Base-by-base conservation (phyloP, 495 filamentous ascomycete species). In the Annulohypoxylon maeteangense region DNA sequence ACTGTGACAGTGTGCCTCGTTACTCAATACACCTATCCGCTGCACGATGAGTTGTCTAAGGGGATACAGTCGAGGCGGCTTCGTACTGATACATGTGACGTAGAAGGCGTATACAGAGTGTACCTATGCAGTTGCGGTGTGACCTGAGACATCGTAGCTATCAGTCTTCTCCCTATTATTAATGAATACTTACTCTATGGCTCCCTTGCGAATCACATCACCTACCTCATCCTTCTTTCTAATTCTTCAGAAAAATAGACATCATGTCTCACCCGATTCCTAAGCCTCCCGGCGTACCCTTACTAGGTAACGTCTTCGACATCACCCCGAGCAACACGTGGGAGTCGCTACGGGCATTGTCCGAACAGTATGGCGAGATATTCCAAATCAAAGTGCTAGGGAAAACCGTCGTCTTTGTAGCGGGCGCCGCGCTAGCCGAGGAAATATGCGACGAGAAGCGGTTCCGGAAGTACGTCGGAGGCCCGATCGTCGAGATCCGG, bases 321-420 rank as follows among this genome's bases (percentile, higher is more conserved):
- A 70, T 93, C 54, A 83, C 90, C 65, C 81, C 85, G 1, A 84
- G 78, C 48, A 87, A 92, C 56, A 87, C 89, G 7, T 88, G 87
- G 85, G 81, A 79, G 53, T 90, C 89, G 2, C 81, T 93, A 12
- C 85, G 86, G 74, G 83, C 85, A 11, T 79, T 93, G 12, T 85
- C 89, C 11, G 86, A 89, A 65, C 87, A 88, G 65, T 90, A 92
- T 73, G 90, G 90, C 65, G 86, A 89, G 59, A 92, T 93, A 71
- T 93, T 90, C 81, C 87, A 90, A 72, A 87, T 93, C 76, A 87
- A 84, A 31, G 77, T 80, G 0, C 72, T 84, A 0, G 80, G 80
- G 10, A 69, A 82, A 40, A 76, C 75, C 7, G 59, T 82, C 38
- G 76, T 85, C 18, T 82, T 85, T 53, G 76, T 84, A 10, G 80